A percentile compares a stretch with the other conserved stretches of the same genome.
phyloP scores from a whole-genome alignment of 306 rosid species.

The Aeschynomene evenia region DNA sequence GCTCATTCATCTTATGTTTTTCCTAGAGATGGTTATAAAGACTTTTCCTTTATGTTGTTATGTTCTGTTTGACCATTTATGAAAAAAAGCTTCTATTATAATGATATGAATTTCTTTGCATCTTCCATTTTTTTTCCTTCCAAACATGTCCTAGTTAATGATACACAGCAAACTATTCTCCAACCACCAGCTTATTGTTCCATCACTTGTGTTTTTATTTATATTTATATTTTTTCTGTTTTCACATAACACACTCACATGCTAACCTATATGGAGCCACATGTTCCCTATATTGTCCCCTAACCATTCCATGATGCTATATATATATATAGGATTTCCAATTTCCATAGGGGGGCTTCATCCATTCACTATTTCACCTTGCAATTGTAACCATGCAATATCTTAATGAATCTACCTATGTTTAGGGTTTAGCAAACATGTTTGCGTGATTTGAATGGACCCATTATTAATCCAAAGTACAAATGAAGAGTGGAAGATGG shows the following conservation, averaged over 20 bases:
- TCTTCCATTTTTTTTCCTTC: background rate
- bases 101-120: conserved; percentile 10
- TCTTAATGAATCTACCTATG: conserved; percentile 19
- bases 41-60: conserved; percentile 35
- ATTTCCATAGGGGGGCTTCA: conserved; percentile 2
- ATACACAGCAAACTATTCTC: conserved; percentile 16
- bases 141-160: conserved; percentile 1
- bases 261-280: conserved; percentile 32
- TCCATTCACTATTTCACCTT: conserved; percentile 11
- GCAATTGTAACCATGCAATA: background rate
- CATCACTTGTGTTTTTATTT: too few relatives aligned
- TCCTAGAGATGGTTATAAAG: conserved; percentile 12
- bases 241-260: conserved; percentile 31
- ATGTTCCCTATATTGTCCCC: conserved; percentile 31
- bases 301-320: conserved; percentile 28
- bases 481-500: conserved; percentile 5
- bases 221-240: too few relatives aligned
- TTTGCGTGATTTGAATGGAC: conserved; percentile 6
- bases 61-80: conserved; percentile 43
- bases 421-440: conserved; percentile 26
- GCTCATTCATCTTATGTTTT: conserved; percentile 23
- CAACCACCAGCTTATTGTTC: background rate
- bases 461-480: conserved; percentile 25
- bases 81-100: conserved; percentile 25
- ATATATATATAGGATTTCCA: too few relatives aligned